phyloP scores from a whole-genome alignment of 345 rosid species.

The Hibiscus syriacus region DNA sequence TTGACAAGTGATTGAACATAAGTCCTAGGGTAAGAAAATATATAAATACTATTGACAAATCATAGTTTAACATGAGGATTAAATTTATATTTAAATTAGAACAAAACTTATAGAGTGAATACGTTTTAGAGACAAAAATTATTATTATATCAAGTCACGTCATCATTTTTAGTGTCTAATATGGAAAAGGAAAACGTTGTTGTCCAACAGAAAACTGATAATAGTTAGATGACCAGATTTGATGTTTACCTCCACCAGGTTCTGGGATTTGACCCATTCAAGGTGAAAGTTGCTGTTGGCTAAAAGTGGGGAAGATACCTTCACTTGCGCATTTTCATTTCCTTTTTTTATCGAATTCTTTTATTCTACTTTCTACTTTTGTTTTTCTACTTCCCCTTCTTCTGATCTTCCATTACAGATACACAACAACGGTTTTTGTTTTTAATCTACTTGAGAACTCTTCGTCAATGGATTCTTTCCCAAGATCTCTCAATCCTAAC shows the following conservation, averaged over 20 bases:
- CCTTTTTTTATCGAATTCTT: neutral
- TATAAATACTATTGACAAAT: too few species aligned
- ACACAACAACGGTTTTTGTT: neutral
- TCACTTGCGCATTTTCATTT: neutral
- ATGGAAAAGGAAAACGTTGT: too few species aligned
- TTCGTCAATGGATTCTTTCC: conserved; percentile 40
- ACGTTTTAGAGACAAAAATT: too few species aligned
- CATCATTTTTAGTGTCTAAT: too few species aligned
- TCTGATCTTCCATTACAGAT: neutral
- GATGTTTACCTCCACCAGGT: neutral
- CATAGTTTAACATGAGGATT: too few species aligned
- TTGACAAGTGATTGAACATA: too few species aligned
- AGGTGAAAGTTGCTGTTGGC: neutral
- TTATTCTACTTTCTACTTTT: neutral
- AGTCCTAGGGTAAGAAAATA: too few species aligned
- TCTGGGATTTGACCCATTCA: neutral
- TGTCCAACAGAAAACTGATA: too few species aligned
- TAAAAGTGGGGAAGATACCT: neutral
- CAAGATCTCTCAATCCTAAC: conserved; percentile 49
- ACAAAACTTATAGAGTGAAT: too few species aligned
- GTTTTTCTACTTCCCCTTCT: neutral
- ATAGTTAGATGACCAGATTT: too few species aligned
- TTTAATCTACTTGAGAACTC: neutral
- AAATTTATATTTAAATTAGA: too few species aligned
- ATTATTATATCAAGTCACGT: too few species aligned